Percentiles rank a stretch among this genome's conserved stretches.
These are phyloP conservation scores for Aspergillus costaricaensis DNA, from an alignment of 2,329 filamentous ascomycete genomes.

Conservation along the genomic window DNA sequence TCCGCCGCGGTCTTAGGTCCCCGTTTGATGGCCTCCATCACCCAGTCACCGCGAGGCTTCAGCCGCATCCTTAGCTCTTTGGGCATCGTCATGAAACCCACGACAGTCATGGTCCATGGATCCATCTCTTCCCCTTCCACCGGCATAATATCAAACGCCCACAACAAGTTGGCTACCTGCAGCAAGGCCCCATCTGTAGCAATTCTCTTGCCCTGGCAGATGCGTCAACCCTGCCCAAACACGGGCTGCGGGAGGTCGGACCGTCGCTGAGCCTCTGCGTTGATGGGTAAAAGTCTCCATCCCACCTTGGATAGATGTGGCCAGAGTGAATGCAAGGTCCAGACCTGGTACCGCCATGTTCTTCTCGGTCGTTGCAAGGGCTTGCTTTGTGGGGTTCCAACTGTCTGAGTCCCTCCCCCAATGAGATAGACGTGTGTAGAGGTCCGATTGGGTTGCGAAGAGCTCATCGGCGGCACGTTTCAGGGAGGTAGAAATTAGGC, in stretches of 20 bases:
- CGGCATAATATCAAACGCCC: slow-evolving; percentile 26
- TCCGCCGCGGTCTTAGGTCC: slow-evolving; percentile 24
- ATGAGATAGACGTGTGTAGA: slow-evolving; percentile 28
- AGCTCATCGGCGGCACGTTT: slow-evolving; percentile 33
- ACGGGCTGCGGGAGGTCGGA: slow-evolving; percentile 24
- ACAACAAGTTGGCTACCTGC: slow-evolving; percentile 25
- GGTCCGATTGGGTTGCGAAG: slow-evolving; percentile 27
- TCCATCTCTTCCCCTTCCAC: slow-evolving; percentile 20
- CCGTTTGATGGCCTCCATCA: background rate
- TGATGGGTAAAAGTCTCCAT: slow-evolving; percentile 53
- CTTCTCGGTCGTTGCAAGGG: slow-evolving; percentile 38
- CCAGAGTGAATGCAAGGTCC: slow-evolving; percentile 52
- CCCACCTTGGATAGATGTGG: slow-evolving; percentile 51
- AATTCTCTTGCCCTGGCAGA: slow-evolving; percentile 26
- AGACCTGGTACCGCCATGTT: slow-evolving; percentile 41
- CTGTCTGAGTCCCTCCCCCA: slow-evolving; percentile 20
- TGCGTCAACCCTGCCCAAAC: slow-evolving; percentile 26
- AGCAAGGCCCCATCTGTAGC: slow-evolving; percentile 26
- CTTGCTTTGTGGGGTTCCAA: slow-evolving; percentile 34
- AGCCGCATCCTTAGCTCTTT: slow-evolving; percentile 21
- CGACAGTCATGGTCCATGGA: slow-evolving; percentile 26
- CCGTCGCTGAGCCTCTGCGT: slow-evolving; percentile 12
- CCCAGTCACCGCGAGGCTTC: slow-evolving; percentile 7
- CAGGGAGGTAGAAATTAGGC: slow-evolving; percentile 50
- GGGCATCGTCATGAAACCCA: slow-evolving; percentile 29